Conservation (phyloP, 805 yeast species). For the Ogataea corticis region DNA sequence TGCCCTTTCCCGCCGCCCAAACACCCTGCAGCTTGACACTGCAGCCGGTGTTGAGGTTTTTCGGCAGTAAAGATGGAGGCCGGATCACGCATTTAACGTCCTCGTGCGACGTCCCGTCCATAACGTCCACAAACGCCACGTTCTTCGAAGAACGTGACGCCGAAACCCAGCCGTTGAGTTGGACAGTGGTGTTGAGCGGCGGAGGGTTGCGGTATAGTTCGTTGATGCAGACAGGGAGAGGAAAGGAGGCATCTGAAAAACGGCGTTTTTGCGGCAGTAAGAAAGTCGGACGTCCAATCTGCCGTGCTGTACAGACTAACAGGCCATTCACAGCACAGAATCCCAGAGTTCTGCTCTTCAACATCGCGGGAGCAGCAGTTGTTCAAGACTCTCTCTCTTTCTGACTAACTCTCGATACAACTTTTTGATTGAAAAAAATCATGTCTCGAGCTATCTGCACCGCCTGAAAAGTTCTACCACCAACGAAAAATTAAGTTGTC, state of each 20-base stretch:
- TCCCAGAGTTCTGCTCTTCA: no score
- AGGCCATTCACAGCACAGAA: no score
- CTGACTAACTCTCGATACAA: no score
- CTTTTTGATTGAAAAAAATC: no score
- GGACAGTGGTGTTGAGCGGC: constrained; percentile 35
- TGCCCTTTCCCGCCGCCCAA: constrained; percentile 48
- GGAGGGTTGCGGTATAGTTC: constrained; percentile 40
- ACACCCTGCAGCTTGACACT: constrained; percentile 31
- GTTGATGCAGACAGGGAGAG: constrained; percentile 27
- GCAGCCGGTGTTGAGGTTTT: constrained; percentile 40
- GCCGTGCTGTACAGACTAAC: no score
- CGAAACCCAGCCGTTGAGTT: constrained; percentile 72
- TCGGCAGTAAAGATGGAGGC: constrained; percentile 35
- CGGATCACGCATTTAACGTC: constrained; percentile 58
- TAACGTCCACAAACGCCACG: constrained; percentile 74
- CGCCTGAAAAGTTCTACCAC: no score
- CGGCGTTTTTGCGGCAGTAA: background rate
- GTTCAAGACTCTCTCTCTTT: no score
- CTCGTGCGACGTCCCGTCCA: constrained; percentile 69
- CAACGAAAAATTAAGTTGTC: no score
- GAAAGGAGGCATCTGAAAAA: background rate
- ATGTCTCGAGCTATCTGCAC: no score
- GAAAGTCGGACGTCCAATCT: no score
- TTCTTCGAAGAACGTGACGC: constrained; percentile 73
- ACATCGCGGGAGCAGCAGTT: no score